Evolutionary conservation across 2,329 filamentous ascomycete species (phyloP), one percentile per base, ranked within the genome.

Genomic region (Neonectria neomacrospora): DNA sequence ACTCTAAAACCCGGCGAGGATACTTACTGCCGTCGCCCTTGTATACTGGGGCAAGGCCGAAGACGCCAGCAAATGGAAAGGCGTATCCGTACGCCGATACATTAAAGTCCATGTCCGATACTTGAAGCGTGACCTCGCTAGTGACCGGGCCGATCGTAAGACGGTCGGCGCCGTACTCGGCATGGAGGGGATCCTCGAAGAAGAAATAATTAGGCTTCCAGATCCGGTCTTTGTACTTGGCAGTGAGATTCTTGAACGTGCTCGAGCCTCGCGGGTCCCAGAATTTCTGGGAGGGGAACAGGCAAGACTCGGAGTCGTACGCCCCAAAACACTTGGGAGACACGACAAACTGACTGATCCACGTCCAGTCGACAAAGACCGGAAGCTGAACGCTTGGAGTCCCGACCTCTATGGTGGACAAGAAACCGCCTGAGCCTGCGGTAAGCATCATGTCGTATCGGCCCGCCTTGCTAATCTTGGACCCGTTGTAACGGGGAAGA

Each of bases 261-360:
- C 53, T 52, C 28, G 59, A 57, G 41, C 51, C 26, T 16, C 59
- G 47, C 8, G 59, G 59, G 8, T 61, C 59, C 50, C 54, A 61
- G 30, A 26, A 53, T 12, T 51, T 55, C 41, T 61, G 59, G 22
- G 22, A 41, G 6, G 59, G 53, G 6, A 32, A 30, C 22, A 61
- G 41, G 30, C 59, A 61, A 5, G 59, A 20, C 5, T 55, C 42
- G 11, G 59, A 28, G 16, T 61, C 59, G 54, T 57, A 61, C 1
- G 7, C 18, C 12, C 59, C 59, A 8, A 52, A 61, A 30, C 59
- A 61, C 54, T 61, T 61, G 39, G 53, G 59, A 2, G 53, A 56
- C 26, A 61, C 59, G 39, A 61, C 26, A 18, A 61, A 61, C 47
- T 61, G 59, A 20, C 59, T 61, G 53, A 61, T 61, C 59, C 59